Conservation (phyloP, 495 filamentous ascomycete genomes). For the Podospora pseudopauciseta region DNA sequence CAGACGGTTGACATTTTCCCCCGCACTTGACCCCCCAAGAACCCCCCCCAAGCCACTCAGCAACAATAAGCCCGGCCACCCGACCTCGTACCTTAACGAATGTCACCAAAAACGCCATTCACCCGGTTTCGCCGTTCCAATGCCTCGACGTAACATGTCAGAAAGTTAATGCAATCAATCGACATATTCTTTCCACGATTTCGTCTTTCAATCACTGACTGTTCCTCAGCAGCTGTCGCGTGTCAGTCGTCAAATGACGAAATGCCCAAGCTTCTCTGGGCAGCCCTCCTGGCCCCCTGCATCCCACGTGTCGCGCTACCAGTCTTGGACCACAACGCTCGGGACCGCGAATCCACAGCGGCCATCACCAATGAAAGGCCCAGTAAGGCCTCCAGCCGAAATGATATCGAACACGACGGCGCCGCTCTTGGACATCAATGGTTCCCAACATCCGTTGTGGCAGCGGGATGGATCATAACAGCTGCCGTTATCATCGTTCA, state of each 20-base stretch:
- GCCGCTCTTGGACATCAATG: not conserved
- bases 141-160: not conserved
- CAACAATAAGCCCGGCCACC: no score
- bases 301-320: constrained; percentile 3
- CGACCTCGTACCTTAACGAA: not conserved
- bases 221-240: not conserved
- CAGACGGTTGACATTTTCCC: not conserved
- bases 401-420: not conserved
- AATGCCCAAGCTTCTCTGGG: not conserved
- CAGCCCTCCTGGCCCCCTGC: not conserved
- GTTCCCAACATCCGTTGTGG: not conserved
- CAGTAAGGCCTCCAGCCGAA: not conserved
- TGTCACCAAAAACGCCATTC: not conserved
- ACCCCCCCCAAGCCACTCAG: no score
- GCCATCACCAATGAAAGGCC: not conserved
- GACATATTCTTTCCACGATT: not conserved
- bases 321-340: not conserved
- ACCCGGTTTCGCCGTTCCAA: not conserved
- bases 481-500: not conserved
- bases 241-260: not conserved
- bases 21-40: not conserved
- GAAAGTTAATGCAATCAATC: not conserved
- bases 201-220: not conserved
- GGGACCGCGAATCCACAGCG: not conserved
- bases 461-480: not conserved